Conservation (phyloP, 257 asterid species). For the Solanum habrochaites region DNA sequence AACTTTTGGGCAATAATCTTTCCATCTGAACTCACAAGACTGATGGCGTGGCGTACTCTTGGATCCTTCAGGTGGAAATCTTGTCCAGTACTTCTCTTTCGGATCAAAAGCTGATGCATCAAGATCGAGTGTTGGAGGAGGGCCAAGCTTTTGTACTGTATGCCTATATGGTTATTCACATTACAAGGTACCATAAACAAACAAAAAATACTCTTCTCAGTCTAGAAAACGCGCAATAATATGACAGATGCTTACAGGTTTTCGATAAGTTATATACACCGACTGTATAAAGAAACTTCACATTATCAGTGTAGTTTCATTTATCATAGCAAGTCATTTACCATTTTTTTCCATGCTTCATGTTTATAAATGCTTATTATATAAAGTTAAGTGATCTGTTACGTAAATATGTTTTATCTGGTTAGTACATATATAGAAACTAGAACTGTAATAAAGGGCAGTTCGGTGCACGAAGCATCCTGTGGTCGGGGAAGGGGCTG, state of each 20-base stretch:
- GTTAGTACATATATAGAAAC: not conserved
- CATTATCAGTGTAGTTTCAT: not conserved
- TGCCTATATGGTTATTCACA: constrained; percentile 39
- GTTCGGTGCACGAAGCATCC: not conserved
- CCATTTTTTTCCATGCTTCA: not conserved
- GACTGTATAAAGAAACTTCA: not conserved
- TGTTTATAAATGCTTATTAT: not conserved
- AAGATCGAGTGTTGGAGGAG: constrained; percentile 71
- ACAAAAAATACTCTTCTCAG: not conserved
- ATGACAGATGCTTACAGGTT: not conserved
- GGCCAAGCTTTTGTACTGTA: constrained; percentile 83
- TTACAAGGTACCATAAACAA: not conserved
- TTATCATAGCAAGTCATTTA: not conserved
- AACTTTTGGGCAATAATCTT: constrained; percentile 94
- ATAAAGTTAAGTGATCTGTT: not conserved
- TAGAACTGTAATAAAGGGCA: not conserved
- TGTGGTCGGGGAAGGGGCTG: not conserved
- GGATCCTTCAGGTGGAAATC: constrained; percentile 86
- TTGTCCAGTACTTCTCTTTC: constrained; percentile 87
- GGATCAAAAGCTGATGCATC: constrained; percentile 91
- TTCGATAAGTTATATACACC: not conserved
- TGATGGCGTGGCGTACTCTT: constrained; percentile 81
- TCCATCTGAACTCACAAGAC: constrained; percentile 86
- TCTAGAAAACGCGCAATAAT: not conserved
- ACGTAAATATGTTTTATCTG: not conserved